These are phyloP conservation scores for Fusarium lyarnte DNA, from an alignment of 2,329 filamentous ascomycete species.

Conservation along the genomic window DNA sequence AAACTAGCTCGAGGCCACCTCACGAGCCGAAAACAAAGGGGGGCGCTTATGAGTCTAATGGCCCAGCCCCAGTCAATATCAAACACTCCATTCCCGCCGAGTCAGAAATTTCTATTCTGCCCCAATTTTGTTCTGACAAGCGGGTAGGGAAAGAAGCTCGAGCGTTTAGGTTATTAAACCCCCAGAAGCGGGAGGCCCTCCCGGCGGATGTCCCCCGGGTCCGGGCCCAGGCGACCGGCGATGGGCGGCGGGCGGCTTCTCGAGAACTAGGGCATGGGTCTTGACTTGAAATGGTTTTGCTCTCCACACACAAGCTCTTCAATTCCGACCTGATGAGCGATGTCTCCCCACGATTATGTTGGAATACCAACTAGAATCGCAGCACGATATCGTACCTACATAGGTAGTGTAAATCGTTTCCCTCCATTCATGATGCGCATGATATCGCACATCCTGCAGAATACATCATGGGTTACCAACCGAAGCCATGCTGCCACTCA, in stretches of 20 bases:
- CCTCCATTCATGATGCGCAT: constrained; percentile 21
- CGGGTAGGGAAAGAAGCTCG: constrained; percentile 29
- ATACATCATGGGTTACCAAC: constrained; percentile 26
- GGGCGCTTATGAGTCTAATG: constrained; percentile 16
- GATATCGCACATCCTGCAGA: constrained; percentile 21
- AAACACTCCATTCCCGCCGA: constrained; percentile 32
- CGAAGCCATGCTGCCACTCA: constrained; percentile 22
- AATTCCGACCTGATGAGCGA: constrained; percentile 5
- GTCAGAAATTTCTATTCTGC: constrained; percentile 32
- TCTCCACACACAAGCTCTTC: constrained; percentile 26
- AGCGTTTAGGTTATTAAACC: constrained; percentile 34
- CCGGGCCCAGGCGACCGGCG: constrained; percentile 31
- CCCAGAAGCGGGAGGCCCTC: constrained; percentile 36
- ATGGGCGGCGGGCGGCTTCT: constrained; percentile 20
- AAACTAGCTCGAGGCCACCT: constrained; percentile 30
- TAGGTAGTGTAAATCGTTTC: constrained; percentile 5
- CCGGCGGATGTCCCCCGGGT: constrained; percentile 33
- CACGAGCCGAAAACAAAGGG: constrained; percentile 22
- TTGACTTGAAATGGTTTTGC: constrained; percentile 18
- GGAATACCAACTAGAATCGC: constrained; percentile 1
- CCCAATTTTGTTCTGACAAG: constrained; percentile 35
- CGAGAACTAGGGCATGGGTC: constrained; percentile 28
- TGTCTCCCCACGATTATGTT: constrained; percentile 5
- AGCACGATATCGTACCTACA: constrained; percentile 1
- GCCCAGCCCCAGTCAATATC: constrained; percentile 15